These are phyloP conservation scores for Suillus hirtellus DNA, from an alignment of 768 basidiomycete species.

Conservation along the genomic window DNA sequence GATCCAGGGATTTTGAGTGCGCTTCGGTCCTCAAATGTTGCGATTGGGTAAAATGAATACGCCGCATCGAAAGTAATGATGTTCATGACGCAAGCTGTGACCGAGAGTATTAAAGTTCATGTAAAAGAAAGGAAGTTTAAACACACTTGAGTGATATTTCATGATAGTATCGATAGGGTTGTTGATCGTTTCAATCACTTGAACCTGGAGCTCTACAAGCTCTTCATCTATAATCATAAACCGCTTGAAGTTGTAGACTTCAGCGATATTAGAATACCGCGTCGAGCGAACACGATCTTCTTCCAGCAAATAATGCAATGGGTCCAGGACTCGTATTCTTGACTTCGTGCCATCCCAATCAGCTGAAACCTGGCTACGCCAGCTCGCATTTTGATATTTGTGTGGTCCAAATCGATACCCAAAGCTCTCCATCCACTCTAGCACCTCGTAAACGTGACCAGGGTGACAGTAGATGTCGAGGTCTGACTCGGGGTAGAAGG, in stretches of 20 bases:
- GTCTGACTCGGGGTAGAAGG: conserved; percentile 46
- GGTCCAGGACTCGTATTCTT: neutral
- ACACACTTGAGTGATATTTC: conserved; percentile 49
- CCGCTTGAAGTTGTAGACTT: conserved; percentile 29
- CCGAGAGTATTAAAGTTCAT: neutral
- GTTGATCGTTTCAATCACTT: conserved; percentile 39
- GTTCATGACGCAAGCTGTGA: conserved; percentile 45
- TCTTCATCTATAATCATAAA: neutral
- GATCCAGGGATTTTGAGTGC: conserved; percentile 23
- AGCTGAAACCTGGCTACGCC: conserved; percentile 15
- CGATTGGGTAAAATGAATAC: conserved; percentile 42
- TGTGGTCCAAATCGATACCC: conserved; percentile 34
- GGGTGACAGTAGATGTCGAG: conserved; percentile 51
- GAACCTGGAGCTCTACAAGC: conserved; percentile 31
- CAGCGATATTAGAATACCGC: conserved; percentile 10
- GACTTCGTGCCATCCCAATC: conserved; percentile 22
- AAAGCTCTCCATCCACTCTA: conserved; percentile 28
- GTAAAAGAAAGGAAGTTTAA: neutral
- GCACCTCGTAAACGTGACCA: conserved; percentile 32
- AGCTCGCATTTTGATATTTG: conserved; percentile 18
- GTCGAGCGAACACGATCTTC: conserved; percentile 2
- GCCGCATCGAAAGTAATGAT: conserved; percentile 42
- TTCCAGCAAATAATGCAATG: fast-evolving
- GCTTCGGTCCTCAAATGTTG: conserved; percentile 38
- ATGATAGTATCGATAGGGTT: conserved; percentile 42